Base-by-base conservation (phyloP, 352 stramenopile species). In the Pythium coloratum region DNA sequence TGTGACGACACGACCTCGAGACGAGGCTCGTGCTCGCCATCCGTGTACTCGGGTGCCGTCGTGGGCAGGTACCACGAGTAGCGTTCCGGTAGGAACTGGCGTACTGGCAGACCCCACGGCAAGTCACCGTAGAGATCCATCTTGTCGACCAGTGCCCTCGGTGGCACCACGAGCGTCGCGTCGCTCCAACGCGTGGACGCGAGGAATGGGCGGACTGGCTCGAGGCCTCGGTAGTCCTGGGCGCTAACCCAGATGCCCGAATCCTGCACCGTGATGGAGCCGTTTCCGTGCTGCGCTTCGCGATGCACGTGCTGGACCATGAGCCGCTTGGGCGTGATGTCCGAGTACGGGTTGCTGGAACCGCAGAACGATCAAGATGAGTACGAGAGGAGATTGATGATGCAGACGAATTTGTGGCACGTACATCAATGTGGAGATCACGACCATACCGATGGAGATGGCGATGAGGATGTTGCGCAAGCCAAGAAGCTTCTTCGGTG, bases 231-330 rank as follows among this genome's bases (percentile, higher is more conserved):
- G 60, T 89, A 94, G 67, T 94, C 85, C 9, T 90, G 50, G 24
- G 78, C 80, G 59, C 88, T 90, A 47, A 94, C 53, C 85, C 82
- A 91, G n/a, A 94, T 62, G 13, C 85, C 85, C 5, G 81, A 76
- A 68, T 94, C 85, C n/a, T 62, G 33, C 4, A 75, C 79, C 33
- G 76, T 26, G 36, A 89, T 54, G 16, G 75, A 69, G 2, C 79
- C 83, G 38, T 78, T 85, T 6, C 76, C 62, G 28, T 82, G 72
- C 44, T 75, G 42, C 7, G 83, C 66, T 42, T 90, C 69, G 44
- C 85, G 82, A 46, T 90, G 59, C 30, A 94, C 77, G 55, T 94
- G 85, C 64, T 91, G 84, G 4, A 94, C 38, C 62, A 84, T 83
- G 28, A 91, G 6, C 20, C 83, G 80, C 67, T 91, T 94, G 14